phyloP scores from a whole-genome alignment of 352 stramenopile genomes.

The Pythium rishiriense region DNA sequence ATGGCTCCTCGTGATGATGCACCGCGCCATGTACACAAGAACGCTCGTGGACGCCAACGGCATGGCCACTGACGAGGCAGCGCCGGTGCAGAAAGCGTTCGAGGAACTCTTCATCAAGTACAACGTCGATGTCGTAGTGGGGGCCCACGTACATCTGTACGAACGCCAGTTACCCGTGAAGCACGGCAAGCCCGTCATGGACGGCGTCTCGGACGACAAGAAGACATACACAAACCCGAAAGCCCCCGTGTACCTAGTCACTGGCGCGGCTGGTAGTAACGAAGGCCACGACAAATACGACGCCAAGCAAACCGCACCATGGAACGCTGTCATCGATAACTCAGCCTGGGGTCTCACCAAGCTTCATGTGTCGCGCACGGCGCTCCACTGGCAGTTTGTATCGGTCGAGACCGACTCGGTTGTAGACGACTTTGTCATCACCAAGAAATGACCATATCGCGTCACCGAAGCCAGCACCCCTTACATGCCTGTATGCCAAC shows the following conservation, averaged over 20 bases:
- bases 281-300: conserved; percentile 23
- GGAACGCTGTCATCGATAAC: conserved; percentile 24
- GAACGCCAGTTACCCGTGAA: conserved; percentile 69
- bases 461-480: not conserved
- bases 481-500: not conserved
- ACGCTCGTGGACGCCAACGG: conserved; percentile 33
- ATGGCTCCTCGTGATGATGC: conserved; percentile 57
- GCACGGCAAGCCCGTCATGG: conserved; percentile 36
- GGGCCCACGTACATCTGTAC: conserved; percentile 87
- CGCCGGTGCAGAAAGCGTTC: conserved; percentile 45
- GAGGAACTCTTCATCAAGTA: conserved; percentile 63
- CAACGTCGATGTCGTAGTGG: conserved; percentile 71
- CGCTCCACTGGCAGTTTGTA: conserved; percentile 27
- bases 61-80: conserved; percentile 31
- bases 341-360: conserved; percentile 24
- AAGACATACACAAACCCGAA: conserved; percentile 58
- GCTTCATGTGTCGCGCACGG: conserved; percentile 19
- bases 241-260: conserved; percentile 70
- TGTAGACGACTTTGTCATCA: conserved; percentile 27
- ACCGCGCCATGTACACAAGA: conserved; percentile 53
- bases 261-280: conserved; percentile 57
- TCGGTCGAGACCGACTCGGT: conserved; percentile 7
- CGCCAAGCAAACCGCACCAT: conserved; percentile 4
- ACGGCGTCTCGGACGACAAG: conserved; percentile 49
- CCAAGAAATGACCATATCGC: conserved; percentile 13